Evolutionary conservation across 371 early-diverging fungal genomes (phyloP).

Genomic region (Rhizopus stolonifer): DNA sequence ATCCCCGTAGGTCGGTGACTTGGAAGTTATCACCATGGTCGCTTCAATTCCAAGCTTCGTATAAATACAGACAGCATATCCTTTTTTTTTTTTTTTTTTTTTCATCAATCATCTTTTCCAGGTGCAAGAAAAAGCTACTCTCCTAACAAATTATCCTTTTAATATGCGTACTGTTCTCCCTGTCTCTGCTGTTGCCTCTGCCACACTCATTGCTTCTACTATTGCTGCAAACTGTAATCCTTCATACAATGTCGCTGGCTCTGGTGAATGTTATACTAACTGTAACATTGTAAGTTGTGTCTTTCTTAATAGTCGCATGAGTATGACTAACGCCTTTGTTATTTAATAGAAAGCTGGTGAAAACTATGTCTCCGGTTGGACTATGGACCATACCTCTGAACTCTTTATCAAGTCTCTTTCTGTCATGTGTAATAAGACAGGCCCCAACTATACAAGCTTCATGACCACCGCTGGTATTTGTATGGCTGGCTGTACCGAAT

Average conservation of each 20-base stretch:
- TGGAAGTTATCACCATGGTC: no score
- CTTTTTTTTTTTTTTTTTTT: neutral
- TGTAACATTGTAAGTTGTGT: constrained; percentile 31
- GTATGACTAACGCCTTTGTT: neutral
- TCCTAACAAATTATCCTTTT: neutral
- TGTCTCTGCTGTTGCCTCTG: constrained; percentile 18
- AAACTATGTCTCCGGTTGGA: constrained; percentile 21
- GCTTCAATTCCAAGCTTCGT: no score
- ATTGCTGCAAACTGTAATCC: constrained; percentile 28
- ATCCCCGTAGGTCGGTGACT: no score
- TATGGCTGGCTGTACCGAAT: constrained; percentile 28
- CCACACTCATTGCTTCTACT: constrained; percentile 11
- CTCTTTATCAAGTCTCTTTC: constrained; percentile 33
- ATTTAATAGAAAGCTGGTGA: constrained; percentile 15
- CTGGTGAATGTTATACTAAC: constrained; percentile 16
- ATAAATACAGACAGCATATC: no score
- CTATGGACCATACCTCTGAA: constrained; percentile 32
- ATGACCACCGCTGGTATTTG: constrained; percentile 44
- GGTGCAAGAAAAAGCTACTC: no score
- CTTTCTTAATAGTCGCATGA: neutral
- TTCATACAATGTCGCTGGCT: constrained; percentile 21
- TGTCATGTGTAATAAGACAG: constrained; percentile 27
- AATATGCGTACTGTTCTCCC: constrained; percentile 17
- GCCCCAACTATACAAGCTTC: constrained; percentile 29
- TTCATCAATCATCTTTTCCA: no score